Evolutionary conservation across 2,329 filamentous ascomycete species (phyloP).

Genomic region (Akanthomyces muscarius): DNA sequence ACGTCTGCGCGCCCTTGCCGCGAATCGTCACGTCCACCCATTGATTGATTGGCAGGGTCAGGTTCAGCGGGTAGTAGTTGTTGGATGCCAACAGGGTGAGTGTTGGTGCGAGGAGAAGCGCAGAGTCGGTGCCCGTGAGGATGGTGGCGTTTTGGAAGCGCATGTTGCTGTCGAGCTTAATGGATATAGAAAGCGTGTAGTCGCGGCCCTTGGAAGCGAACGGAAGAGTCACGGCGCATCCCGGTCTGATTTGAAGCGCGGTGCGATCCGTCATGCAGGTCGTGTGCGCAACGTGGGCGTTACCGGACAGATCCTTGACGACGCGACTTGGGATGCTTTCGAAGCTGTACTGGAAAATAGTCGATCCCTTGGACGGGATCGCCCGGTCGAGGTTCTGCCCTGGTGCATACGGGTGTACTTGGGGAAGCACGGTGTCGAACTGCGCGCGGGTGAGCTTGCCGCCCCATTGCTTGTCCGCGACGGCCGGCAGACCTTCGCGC

Average conservation of each 20-base stretch:
- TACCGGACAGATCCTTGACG: constrained; percentile 15
- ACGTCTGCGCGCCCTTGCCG: constrained; percentile 32
- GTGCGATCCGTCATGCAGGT: constrained; percentile 31
- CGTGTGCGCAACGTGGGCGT: constrained; percentile 28
- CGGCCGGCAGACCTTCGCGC: constrained; percentile 22
- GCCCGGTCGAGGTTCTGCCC: constrained; percentile 23
- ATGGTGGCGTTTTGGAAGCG: constrained; percentile 35
- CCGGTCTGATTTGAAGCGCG: constrained; percentile 29
- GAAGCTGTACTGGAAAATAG: constrained; percentile 19
- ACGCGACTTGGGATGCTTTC: background rate
- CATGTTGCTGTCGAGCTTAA: constrained; percentile 31
- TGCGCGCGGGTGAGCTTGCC: constrained; percentile 18
- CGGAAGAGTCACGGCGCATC: constrained; percentile 43
- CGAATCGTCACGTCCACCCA: constrained; percentile 30
- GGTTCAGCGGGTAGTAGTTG: constrained; percentile 34
- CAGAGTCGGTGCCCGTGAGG: constrained; percentile 40
- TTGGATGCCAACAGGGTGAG: constrained; percentile 34
- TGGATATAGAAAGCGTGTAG: constrained; percentile 48
- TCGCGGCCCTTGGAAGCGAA: constrained; percentile 51
- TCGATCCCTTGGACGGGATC: constrained; percentile 18
- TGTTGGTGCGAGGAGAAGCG: constrained; percentile 36
- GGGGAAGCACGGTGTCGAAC: constrained; percentile 18
- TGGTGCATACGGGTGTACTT: constrained; percentile 18
- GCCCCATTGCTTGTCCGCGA: constrained; percentile 27
- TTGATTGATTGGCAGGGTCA: constrained; percentile 27